These are phyloP conservation scores for Solanum acaule DNA, from an alignment of 257 asterid genomes.

Conservation along the genomic window DNA sequence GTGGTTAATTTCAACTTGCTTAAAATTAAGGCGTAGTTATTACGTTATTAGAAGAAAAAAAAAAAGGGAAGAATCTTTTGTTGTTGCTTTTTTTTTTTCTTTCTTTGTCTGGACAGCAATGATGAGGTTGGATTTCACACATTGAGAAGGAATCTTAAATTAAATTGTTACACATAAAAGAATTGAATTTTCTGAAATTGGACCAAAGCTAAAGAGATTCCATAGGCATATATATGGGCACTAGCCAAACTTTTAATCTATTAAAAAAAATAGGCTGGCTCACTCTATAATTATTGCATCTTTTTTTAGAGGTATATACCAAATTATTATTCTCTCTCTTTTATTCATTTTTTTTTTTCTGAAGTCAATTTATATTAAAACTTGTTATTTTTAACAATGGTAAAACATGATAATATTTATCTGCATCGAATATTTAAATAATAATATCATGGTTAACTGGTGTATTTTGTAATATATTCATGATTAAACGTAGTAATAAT, in stretches of 20 bases:
- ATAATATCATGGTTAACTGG: not conserved
- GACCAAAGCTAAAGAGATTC: not conserved
- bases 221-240: not conserved
- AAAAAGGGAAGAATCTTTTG: not conserved
- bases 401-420: not conserved
- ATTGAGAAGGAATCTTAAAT: not conserved
- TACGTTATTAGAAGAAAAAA: rapidly evolving
- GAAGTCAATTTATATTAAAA: not conserved
- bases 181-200: not conserved
- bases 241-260: not conserved
- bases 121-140: not conserved
- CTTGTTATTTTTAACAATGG: not conserved
- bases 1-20: not conserved
- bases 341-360: not conserved
- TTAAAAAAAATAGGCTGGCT: not conserved
- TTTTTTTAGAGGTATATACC: not conserved
- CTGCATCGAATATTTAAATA: not conserved
- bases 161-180: not conserved
- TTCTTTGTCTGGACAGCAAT: not conserved
- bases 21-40: not conserved
- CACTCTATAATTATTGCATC: not conserved
- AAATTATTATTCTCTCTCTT: not conserved
- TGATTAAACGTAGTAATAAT: not conserved
- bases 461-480: not conserved
- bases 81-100: not conserved